Percentiles rank a stretch among this genome's conserved stretches.
Evolutionary conservation across 108 stramenopile species (phyloP).

Genomic region (Fragilaria radians): DNA sequence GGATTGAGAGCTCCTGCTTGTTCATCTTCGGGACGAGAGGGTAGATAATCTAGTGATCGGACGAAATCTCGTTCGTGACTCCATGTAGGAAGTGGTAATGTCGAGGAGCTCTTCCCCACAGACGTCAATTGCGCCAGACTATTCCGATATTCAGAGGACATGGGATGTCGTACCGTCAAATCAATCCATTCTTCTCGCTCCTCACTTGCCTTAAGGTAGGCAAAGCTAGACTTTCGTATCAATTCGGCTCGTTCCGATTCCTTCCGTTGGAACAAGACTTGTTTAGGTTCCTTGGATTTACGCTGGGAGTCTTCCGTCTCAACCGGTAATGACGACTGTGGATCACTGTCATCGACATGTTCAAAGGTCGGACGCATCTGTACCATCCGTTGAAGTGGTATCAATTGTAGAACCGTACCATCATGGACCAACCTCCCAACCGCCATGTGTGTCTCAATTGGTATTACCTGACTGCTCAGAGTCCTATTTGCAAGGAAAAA

Average conservation of each 20-base stretch:
- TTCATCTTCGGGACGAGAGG: background rate
- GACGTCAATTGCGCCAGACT: background rate
- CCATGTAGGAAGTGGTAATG: background rate
- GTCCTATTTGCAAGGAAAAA: slow-evolving; percentile 18
- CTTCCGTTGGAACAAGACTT: slow-evolving; percentile 74
- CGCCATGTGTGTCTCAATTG: slow-evolving; percentile 73
- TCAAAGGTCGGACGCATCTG: slow-evolving; percentile 69
- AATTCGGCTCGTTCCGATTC: slow-evolving; percentile 72
- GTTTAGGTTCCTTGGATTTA: slow-evolving; percentile 25
- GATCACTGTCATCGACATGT: slow-evolving; percentile 43
- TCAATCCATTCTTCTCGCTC: slow-evolving; percentile 82
- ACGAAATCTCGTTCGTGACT: background rate
- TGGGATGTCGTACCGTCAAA: slow-evolving; percentile 16
- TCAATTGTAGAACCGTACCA: slow-evolving; percentile 43
- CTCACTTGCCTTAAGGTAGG: slow-evolving; percentile 72
- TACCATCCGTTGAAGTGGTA: slow-evolving; percentile 46
- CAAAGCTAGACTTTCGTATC: slow-evolving; percentile 69
- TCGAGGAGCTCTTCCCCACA: background rate
- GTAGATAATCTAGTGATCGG: slow-evolving; percentile 11
- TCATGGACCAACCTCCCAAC: slow-evolving; percentile 52
- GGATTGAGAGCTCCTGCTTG: slow-evolving; percentile 7
- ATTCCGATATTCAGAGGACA: background rate
- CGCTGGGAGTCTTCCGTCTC: slow-evolving; percentile 3
- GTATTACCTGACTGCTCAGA: slow-evolving; percentile 57
- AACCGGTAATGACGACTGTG: background rate